Percentiles rank a stretch among this genome's conserved stretches.
These are phyloP conservation scores for Penicillium glabrum DNA, from an alignment of 2,329 filamentous ascomycete species.

Conservation along the genomic window DNA sequence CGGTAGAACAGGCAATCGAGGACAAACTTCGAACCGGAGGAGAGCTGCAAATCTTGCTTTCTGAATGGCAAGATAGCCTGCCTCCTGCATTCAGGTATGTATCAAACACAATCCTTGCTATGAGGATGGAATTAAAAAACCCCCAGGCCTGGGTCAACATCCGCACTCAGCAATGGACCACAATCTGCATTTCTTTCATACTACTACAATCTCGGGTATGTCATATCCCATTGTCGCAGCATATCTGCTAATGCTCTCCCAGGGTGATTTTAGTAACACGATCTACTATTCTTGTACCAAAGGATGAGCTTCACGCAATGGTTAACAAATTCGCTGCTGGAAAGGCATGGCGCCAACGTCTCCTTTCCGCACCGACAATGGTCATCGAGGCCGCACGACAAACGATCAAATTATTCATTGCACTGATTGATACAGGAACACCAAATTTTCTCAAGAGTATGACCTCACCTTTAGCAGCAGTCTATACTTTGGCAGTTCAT, in stretches of 20 bases:
- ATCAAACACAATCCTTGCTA: not conserved
- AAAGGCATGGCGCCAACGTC: constrained; percentile 1
- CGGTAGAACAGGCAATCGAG: constrained; percentile 11
- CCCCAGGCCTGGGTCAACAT: not conserved
- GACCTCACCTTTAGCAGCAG: constrained; percentile 8
- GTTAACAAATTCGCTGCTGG: constrained; percentile 4
- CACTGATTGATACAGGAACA: constrained; percentile 1
- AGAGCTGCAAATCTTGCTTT: constrained; percentile 2
- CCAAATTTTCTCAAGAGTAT: constrained; percentile 4
- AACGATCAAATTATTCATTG: constrained; percentile 9
- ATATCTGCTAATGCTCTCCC: too few species aligned
- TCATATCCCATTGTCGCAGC: not conserved
- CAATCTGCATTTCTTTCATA: not conserved
- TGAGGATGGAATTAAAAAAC: not conserved
- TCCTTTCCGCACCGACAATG: constrained; percentile 4
- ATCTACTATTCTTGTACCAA: constrained; percentile 1
- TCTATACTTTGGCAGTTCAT: constrained; percentile 7
- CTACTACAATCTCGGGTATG: not conserved
- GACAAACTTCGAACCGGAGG: constrained; percentile 10
- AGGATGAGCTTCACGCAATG: constrained; percentile 5
- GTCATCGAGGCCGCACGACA: constrained; percentile 8
- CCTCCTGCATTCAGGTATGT: constrained; percentile 3
- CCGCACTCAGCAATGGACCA: not conserved
- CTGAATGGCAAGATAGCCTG: constrained; percentile 4
- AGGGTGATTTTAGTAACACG: constrained; percentile 2